Percentiles rank a stretch among this genome's conserved stretches.
Evolutionary conservation across 169 alveolate species (phyloP).

Genomic region (Amoebophrya sp.): DNA sequence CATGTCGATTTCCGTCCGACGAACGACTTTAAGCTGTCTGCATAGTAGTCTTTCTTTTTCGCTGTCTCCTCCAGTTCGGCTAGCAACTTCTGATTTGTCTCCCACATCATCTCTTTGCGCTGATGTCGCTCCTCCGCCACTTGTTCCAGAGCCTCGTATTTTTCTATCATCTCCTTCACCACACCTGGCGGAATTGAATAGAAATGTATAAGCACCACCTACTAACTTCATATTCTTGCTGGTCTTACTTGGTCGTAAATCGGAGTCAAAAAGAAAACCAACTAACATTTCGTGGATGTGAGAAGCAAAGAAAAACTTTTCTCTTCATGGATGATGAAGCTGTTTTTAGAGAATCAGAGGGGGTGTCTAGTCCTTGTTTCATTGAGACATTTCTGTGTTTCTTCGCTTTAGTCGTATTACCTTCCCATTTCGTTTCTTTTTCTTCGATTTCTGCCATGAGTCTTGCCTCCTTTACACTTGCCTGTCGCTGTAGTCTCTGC

Average conservation of each 20-base stretch:
- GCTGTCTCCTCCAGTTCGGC: neutral
- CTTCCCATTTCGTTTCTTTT: neutral
- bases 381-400: too few species aligned
- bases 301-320: too few species aligned
- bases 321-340: too few species aligned
- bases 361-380: too few species aligned
- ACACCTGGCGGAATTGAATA: too few species aligned
- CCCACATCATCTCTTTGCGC: neutral
- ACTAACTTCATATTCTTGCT: too few species aligned
- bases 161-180: conserved; percentile 6
- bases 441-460: neutral
- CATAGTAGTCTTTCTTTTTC: neutral
- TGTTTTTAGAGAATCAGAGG: too few species aligned
- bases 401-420: too few species aligned
- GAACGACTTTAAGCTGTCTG: neutral
- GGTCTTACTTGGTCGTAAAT: too few species aligned
- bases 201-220: too few species aligned
- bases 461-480: neutral
- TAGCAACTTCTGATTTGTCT: neutral
- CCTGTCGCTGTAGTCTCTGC: conserved; percentile 16
- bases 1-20: neutral
- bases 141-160: neutral
- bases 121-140: neutral
- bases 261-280: too few species aligned
- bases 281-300: too few species aligned